Conservation (phyloP, 1,284 basidiomycete species). For the Naganishia sp. region DNA sequence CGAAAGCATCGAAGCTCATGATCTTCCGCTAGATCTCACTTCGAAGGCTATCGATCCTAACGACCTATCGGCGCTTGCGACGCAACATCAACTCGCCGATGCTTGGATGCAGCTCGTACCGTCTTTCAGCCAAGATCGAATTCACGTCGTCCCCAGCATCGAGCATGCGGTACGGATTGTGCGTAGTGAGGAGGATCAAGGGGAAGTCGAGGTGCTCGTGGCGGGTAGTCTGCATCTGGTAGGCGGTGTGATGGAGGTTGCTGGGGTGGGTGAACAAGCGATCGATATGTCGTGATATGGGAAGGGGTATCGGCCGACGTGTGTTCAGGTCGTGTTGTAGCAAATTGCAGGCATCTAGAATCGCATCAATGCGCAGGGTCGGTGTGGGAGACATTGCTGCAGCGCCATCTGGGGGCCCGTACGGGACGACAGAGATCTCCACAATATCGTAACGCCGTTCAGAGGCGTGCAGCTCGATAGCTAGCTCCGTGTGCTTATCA, state of each 20-base stretch:
- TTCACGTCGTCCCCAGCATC: conserved; percentile 82
- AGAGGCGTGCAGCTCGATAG: too few relatives aligned
- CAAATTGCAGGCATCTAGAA: too few relatives aligned
- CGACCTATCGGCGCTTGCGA: conserved; percentile 68
- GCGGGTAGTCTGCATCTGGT: conserved; percentile 92
- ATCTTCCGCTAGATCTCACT: conserved; percentile 64
- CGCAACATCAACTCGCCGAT: conserved; percentile 71
- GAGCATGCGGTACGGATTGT: conserved; percentile 78
- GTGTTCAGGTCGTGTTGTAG: too few relatives aligned
- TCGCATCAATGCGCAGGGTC: too few relatives aligned
- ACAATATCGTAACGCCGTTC: too few relatives aligned
- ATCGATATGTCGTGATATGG: not conserved
- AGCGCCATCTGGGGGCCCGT: too few relatives aligned
- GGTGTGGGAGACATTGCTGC: too few relatives aligned
- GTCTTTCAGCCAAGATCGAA: conserved; percentile 61
- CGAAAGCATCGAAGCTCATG: not conserved
- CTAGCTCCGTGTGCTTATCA: too few relatives aligned
- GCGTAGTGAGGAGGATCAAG: conserved; percentile 47
- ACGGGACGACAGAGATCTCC: too few relatives aligned
- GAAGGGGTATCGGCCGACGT: not conserved
- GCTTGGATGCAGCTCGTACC: conserved; percentile 72
- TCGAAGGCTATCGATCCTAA: conserved; percentile 65
- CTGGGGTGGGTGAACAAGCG: not conserved
- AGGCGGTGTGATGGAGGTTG: conserved; percentile 61
- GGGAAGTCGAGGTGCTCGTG: conserved; percentile 70